Evolutionary conservation across 768 basidiomycete species (phyloP).

Genomic region (Hydnum rufescens): DNA sequence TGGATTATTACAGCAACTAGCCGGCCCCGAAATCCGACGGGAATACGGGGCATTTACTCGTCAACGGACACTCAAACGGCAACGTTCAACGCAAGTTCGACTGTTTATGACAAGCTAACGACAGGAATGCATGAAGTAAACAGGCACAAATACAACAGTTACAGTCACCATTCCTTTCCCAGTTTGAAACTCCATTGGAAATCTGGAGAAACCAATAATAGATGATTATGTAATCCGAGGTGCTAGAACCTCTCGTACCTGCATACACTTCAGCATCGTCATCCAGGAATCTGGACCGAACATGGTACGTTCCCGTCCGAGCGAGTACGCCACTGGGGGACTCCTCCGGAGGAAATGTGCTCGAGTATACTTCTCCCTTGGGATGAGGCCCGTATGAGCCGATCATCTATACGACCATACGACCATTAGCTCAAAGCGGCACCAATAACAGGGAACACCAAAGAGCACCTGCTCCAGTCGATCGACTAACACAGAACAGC

Average conservation of each 20-base stretch:
- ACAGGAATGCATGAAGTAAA: background rate
- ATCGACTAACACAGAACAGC: conserved; percentile 38
- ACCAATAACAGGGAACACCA: background rate
- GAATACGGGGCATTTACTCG: too few relatives aligned
- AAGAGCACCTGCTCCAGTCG: conserved; percentile 42
- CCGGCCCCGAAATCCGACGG: too few relatives aligned
- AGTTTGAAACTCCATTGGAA: conserved; percentile 87
- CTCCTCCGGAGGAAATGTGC: conserved; percentile 53
- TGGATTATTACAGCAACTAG: too few relatives aligned
- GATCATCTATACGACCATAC: conserved; percentile 35
- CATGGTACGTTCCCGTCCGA: conserved; percentile 58
- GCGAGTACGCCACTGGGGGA: conserved; percentile 64
- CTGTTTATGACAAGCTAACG: too few relatives aligned
- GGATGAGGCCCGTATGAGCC: conserved; percentile 74
- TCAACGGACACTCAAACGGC: too few relatives aligned
- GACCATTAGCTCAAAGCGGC: background rate
- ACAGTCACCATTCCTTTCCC: conserved; percentile 65
- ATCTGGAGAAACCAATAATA: conserved; percentile 26
- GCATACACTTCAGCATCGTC: conserved; percentile 70
- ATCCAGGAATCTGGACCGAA: conserved; percentile 68
- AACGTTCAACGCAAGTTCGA: too few relatives aligned
- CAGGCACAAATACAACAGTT: background rate
- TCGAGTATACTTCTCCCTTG: conserved; percentile 42
- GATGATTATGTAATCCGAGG: too few relatives aligned
- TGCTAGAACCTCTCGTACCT: conserved; percentile 31